A percentile compares a stretch with the other conserved stretches of the same genome.
These are phyloP conservation scores for Ceratobasidium sp. DNA, from an alignment of 1,284 basidiomycete genomes.

Conservation along the genomic window DNA sequence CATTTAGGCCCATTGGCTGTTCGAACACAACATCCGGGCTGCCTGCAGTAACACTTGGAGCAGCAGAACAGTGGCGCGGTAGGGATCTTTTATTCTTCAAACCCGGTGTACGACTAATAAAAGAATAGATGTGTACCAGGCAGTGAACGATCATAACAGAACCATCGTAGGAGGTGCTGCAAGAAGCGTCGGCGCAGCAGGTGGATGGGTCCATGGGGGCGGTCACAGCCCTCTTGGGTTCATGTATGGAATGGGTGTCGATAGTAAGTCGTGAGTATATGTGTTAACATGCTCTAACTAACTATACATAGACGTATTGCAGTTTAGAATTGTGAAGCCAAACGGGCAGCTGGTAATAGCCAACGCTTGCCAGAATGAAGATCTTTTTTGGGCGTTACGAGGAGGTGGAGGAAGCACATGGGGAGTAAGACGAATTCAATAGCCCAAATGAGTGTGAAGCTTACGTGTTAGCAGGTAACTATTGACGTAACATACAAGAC, in stretches of 20 bases:
- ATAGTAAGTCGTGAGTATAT: slow-evolving; percentile 12
- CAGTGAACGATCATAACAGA: slow-evolving; percentile 30
- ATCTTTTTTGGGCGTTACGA: slow-evolving; percentile 40
- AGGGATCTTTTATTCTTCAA: too few species aligned
- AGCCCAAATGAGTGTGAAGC: too few species aligned
- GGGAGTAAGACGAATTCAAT: background rate
- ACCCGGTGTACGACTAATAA: background rate
- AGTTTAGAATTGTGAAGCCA: slow-evolving; percentile 36
- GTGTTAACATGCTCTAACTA: too few species aligned
- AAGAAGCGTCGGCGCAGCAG: slow-evolving; percentile 34
- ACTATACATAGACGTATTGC: slow-evolving; percentile 19
- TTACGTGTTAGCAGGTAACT: background rate
- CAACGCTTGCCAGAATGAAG: slow-evolving; percentile 32
- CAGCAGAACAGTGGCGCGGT: too few species aligned
- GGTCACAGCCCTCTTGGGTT: slow-evolving; percentile 35
- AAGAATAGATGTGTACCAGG: slow-evolving; percentile 31
- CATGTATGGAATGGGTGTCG: slow-evolving; percentile 39
- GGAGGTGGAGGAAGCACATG: slow-evolving; percentile 38
- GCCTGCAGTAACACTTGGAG: too few species aligned
- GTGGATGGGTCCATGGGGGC: slow-evolving; percentile 39
- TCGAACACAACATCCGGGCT: too few species aligned
- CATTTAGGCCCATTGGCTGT: too few species aligned
- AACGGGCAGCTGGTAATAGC: slow-evolving; percentile 21
- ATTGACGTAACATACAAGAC: slow-evolving; percentile 19
- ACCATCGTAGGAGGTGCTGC: slow-evolving; percentile 34